Evolutionary conservation across 176 grass and related monocot species (phyloP), one percentile per base, ranked within the genome.

Genomic region (Oryza rufipogon): DNA sequence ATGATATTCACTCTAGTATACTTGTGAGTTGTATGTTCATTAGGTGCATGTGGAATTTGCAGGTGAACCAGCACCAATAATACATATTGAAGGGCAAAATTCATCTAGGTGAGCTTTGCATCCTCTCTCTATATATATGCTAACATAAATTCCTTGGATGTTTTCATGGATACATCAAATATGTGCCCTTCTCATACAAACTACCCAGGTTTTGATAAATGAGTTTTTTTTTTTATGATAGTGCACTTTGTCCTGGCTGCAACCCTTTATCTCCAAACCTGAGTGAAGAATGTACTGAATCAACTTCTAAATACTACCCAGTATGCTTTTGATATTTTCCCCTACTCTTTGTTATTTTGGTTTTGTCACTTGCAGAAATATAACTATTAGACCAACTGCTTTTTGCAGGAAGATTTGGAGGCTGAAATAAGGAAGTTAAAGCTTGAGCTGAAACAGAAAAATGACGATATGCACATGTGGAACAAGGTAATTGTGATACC

Each of bases 341-440:
- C n/a, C 9, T 44, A 49, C 14, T 36, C 13, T 67, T 60, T 44
- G 1, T 77, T 70, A 70, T 67, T 23, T 26, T 71, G 58, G 45
- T 70, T 32, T 49, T 81, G 64, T 78, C 32, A 34, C 60, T 67
- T 30, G 14, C 73, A 71, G 5, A 84, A 80, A 64, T 72, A 33
- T 63, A 22, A 63, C 2, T 63, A 63, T 63, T 63, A 63, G 19
- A 63, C 2, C 58, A n/a, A 23, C n/a, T 23, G 19, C 52, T 63
- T 91, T 89, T 91, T 89, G 44, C 52, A 93, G 94, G 91, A 93
- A 71, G 78, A 85, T 77, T 39, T 80, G 78, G 81, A 93, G 60
- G 70, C 28, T 61, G 86, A 93, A 76, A 63, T 81, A 32, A 79
- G 74, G 5, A 84, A 68, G 38, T 85, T 91, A 13, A 87, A 80